Percentiles rank a stretch among this genome's conserved stretches.
These are phyloP conservation scores for Suillus luteus DNA, from an alignment of 768 basidiomycete species.

Conservation along the genomic window DNA sequence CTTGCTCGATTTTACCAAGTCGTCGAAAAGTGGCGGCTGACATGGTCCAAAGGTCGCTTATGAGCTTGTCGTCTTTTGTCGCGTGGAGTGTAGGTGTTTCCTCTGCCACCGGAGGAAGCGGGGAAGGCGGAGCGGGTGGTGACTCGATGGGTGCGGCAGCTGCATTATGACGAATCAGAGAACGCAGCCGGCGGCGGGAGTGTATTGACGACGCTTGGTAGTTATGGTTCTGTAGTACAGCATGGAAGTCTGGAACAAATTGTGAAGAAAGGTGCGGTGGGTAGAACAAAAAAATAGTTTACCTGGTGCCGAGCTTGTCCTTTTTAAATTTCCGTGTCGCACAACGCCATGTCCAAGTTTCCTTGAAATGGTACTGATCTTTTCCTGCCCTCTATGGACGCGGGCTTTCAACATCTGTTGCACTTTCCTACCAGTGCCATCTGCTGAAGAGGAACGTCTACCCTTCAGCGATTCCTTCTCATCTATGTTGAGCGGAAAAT, in stretches of 20 bases:
- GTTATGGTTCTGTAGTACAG: slow-evolving; percentile 56
- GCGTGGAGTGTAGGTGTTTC: slow-evolving; percentile 36
- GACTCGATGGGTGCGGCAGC: slow-evolving; percentile 34
- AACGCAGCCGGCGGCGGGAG: slow-evolving; percentile 64
- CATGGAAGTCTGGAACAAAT: slow-evolving; percentile 63
- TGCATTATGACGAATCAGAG: slow-evolving; percentile 40
- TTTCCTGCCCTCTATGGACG: slow-evolving; percentile 71
- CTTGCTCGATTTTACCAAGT: slow-evolving; percentile 86
- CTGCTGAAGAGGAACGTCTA: slow-evolving; percentile 34
- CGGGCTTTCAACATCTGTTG: slow-evolving; percentile 74
- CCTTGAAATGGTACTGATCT: slow-evolving; percentile 75
- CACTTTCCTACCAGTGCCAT: slow-evolving; percentile 68
- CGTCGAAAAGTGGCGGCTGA: slow-evolving; percentile 93
- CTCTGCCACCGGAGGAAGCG: slow-evolving; percentile 38
- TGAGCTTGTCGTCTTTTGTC: slow-evolving; percentile 62
- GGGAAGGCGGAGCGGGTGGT: slow-evolving; percentile 37
- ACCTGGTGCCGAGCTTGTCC: slow-evolving; percentile 74
- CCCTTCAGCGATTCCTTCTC: slow-evolving; percentile 18
- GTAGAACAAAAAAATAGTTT: slow-evolving; percentile 18
- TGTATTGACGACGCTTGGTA: slow-evolving; percentile 86
- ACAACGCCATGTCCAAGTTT: slow-evolving; percentile 75
- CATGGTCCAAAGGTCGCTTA: slow-evolving; percentile 92
- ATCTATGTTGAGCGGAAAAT: slow-evolving; percentile 23
- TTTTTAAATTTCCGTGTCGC: slow-evolving; percentile 53
- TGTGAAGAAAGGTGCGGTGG: not conserved